Base-by-base conservation (phyloP, 2,329 filamentous ascomycete species). In the Catunica adiposa region DNA sequence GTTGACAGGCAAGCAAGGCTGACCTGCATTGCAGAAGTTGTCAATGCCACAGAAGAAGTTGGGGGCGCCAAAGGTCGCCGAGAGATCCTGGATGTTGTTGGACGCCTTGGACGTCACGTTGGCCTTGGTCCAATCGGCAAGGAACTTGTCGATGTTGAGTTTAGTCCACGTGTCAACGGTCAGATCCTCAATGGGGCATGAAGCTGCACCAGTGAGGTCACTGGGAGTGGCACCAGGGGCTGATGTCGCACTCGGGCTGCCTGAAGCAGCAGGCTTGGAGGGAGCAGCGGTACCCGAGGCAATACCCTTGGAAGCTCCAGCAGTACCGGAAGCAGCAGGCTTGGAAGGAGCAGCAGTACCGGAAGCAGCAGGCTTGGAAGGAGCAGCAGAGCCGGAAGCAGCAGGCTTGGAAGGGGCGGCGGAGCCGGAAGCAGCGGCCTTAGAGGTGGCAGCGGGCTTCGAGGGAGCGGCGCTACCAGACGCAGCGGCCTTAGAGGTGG, bases 41-140 rank as follows among this genome's bases (percentile, higher is more conserved):
- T 56, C 53, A 1, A 60, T 47, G n/a, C 60, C 60, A 22, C 60
- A 61, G 25, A 56, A 59, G 53, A 61, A 61, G 50, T 60, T 61
- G 23, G 59, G 59, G 1, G 60, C 58, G 3, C 58, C 58, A 23
- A 61, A 52, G 11, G 52, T 60, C 3, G 56, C 52, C 1, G 53
- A 53, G 29, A 61, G 14, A 17, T 57, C 55, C 14, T 60, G 59
- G 8, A 61, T 26, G 1, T 61, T 61, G 44, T 61, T 52, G 40
- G 3, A 31, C 11, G 37, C 22, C 9, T 51, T 29, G 6, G 48
- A 15, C 8, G 56, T 55, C 2, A 58, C 47, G 47, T 58, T 55
- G 3, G 55, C 53, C 47, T 56, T 53, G 42, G 57, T 46, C 29
- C 54, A 59, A 51, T 60, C 29, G 23, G 46, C 23, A 8, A 58